Base-by-base conservation (phyloP, 208 protist species). In the Acanthamoeba royreba region DNA sequence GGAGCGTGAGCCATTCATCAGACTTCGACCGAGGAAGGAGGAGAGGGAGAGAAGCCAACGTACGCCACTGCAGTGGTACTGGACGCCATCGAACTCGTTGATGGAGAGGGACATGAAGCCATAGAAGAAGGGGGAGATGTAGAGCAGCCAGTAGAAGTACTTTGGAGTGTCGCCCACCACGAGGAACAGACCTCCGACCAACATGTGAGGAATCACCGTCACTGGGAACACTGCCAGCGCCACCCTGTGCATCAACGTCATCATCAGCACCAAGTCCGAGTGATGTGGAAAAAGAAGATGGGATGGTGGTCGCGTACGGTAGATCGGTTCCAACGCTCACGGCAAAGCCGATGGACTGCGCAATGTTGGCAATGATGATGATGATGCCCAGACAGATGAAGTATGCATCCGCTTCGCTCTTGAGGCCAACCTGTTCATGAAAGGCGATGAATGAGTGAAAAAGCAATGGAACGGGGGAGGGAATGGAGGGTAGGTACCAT, bases 81-180 rank as follows among this genome's bases (percentile, higher is more conserved):
- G 9, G 28, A 33, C 46, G 47, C 52, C 93, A 17, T 77, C 55
- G n/a, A 95, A 93, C 42, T 93, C 93, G 69, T 87, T 90, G 74
- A 95, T 93, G 9, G 19, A n/a, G 35, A 95, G 74, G 13, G 38
- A 11, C 74, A 74, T 77, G 40, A 95, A 93, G 38, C 47, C 66
- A 81, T 94, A 95, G 74, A 91, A 83, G 90, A 95, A 95, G 43
- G 63, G 58, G 17, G 94, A 95, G 13, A 77, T 55, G 79, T 93
- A 94, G 42, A 87, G 46, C 22, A 91, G 35, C 94, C 94, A 95
- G 25, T 35, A 19, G 81, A 95, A 94, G 90, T 95, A 95, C 15
- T 47, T 17, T 25, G 94, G 89, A 43, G 91, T 95, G 31, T 93
- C 43, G 3, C 15, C 17, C 31, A 77, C 31, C 19, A 43, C 28